phyloP scores from a whole-genome alignment of 352 stramenopile species.

The Phytophthora multivora region DNA sequence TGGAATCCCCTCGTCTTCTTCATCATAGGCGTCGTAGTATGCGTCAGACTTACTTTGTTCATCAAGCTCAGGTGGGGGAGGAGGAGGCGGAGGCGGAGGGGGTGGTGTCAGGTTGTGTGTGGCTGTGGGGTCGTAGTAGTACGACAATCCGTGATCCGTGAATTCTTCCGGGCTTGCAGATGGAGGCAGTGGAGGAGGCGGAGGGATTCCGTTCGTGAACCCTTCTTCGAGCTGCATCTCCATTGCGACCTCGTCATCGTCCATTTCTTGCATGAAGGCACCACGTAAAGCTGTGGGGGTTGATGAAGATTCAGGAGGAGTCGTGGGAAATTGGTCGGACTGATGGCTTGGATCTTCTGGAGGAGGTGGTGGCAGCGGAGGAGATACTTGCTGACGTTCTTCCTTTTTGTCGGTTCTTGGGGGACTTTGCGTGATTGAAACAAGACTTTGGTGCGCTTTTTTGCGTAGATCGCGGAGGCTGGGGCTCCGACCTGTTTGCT shows the following conservation, averaged over 20 bases:
- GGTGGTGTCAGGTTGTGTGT: slow-evolving; percentile 22
- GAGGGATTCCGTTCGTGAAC: slow-evolving; percentile 15
- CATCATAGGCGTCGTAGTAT: slow-evolving; percentile 22
- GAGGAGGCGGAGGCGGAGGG: slow-evolving; percentile 17
- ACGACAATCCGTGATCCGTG: slow-evolving; percentile 58
- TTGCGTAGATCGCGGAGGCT: slow-evolving; percentile 29
- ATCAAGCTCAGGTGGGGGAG: slow-evolving; percentile 28
- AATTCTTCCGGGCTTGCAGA: slow-evolving; percentile 34
- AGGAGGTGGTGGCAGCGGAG: slow-evolving; percentile 14
- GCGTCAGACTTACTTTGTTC: slow-evolving; percentile 29
- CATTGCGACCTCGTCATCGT: slow-evolving; percentile 49
- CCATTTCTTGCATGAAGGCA: slow-evolving; percentile 73
- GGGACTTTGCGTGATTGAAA: slow-evolving; percentile 19
- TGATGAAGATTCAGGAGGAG: slow-evolving; percentile 6
- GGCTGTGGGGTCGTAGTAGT: slow-evolving; percentile 53
- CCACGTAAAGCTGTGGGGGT: slow-evolving; percentile 28
- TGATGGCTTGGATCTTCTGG: slow-evolving; percentile 4
- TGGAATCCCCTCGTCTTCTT: slow-evolving; percentile 8
- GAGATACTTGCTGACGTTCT: slow-evolving; percentile 9
- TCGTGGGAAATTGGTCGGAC: slow-evolving; percentile 10
- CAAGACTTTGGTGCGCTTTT: slow-evolving; percentile 30
- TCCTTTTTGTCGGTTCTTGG: slow-evolving; percentile 1
- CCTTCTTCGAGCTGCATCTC: slow-evolving; percentile 31
- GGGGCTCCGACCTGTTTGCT: slow-evolving; percentile 22
- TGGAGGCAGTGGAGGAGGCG: slow-evolving; percentile 20